Base-by-base conservation (phyloP, 192 early-diverging fungal species). In the Rhizophagus sp. region DNA sequence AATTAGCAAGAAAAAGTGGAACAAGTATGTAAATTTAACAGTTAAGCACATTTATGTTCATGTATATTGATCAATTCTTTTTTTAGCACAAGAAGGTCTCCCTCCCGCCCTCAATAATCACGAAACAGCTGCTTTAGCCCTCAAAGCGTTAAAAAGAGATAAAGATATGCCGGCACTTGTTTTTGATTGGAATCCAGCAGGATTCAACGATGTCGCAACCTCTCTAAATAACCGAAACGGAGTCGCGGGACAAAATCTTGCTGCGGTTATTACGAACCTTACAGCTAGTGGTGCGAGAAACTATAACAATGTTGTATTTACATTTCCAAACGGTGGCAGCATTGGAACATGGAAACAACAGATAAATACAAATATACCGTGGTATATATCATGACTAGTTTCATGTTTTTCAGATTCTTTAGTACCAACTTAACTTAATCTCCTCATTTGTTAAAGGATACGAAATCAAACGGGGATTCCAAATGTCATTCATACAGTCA, bases 81-180 rank as follows among this genome's bases (percentile, higher is more conserved):
- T 34, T 34, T 34, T 34, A 34, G 34, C 34, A 34, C 34, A 3
- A 3, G 34, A 2, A 34, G 4, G 3, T 4, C 34, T 34, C 4
- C 34, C 34, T 34, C 34, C 34, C 34, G 2, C 4, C 34, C 34
- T 34, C 4, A 34, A 34, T 34, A 34, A 34, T 34, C 34, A 34
- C 4, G 4, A 34, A 2, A 34, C 34, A 34, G 34, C 34, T 34
- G 4, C 34, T 1, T 34, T 34, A 34, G 34, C 4, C 4, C 34
- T 78, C 64, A 4, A 27, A 52, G 65, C 66, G 61, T 25, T 78
- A 30, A 78, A 78, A 52, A 69, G 34, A 66, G 41, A 78, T 25
- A 13, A 68, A 78, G 5, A 68, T n/a, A 70, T 57, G 64, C 77
- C 63, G 9, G 77, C 77, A 12, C 41, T 78, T 25, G 77, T 78